A percentile compares a stretch with the other conserved stretches of the same genome.
Conservation (phyloP, 2,329 filamentous ascomycete genomes). For the Botrytis porri region DNA sequence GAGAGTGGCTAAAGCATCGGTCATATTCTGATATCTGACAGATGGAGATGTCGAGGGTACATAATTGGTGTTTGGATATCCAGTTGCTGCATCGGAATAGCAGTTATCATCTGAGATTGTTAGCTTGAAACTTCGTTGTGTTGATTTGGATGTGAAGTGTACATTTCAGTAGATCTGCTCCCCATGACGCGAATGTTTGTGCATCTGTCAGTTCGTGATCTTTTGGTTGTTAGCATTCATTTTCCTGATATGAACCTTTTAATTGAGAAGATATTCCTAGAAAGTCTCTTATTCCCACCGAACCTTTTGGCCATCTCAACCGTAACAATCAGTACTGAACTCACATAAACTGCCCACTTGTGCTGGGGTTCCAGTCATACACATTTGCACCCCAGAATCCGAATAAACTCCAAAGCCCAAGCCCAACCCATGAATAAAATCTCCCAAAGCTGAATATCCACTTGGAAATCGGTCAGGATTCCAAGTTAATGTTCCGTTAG, state of each 20-base stretch:
- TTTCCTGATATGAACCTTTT: too few species aligned
- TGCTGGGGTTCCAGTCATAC: conserved; percentile 33
- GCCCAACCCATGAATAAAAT: conserved; percentile 42
- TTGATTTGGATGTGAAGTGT: neutral
- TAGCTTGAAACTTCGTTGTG: conserved; percentile 19
- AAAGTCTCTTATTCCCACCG: neutral
- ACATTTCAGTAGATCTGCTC: conserved; percentile 46
- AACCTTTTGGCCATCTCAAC: neutral
- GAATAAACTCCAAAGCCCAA: conserved; percentile 47
- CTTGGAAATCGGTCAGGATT: conserved; percentile 44
- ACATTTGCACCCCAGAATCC: conserved; percentile 37
- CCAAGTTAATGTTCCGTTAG: conserved; percentile 43
- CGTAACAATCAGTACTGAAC: conserved; percentile 21
- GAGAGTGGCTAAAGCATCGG: conserved; percentile 34
- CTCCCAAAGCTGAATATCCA: conserved; percentile 43
- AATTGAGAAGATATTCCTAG: neutral
- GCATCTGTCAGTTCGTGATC: conserved; percentile 32
- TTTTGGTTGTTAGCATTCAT: conserved; percentile 8
- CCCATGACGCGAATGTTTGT: conserved; percentile 34
- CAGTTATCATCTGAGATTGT: conserved; percentile 38
- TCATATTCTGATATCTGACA: conserved; percentile 40
- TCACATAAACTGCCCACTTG: conserved; percentile 32
- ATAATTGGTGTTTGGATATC: conserved; percentile 40
- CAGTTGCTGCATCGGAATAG: conserved; percentile 38
- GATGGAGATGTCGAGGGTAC: conserved; percentile 38